Evolutionary conservation across 768 basidiomycete genomes (phyloP).

Genomic region (Boletus eberwhitei): DNA sequence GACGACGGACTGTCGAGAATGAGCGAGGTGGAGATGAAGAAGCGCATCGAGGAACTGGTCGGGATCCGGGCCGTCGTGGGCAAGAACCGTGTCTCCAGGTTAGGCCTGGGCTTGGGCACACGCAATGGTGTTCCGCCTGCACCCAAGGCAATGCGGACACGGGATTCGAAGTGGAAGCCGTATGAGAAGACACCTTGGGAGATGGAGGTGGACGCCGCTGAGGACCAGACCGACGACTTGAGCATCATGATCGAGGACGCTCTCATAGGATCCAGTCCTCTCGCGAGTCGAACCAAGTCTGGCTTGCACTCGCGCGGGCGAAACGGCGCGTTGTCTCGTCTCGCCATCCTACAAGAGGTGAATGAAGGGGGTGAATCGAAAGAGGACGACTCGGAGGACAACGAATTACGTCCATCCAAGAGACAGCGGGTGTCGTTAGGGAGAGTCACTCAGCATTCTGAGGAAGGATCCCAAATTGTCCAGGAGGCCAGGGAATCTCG

Average conservation of each 20-base stretch:
- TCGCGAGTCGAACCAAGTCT: conserved; percentile 19
- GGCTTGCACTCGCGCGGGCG: conserved; percentile 6
- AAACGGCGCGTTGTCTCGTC: conserved; percentile 4
- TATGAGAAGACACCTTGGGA: conserved; percentile 24
- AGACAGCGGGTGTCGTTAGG: conserved; percentile 14
- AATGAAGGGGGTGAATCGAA: conserved; percentile 19
- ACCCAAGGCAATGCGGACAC: conserved; percentile 28
- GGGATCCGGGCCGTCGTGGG: conserved; percentile 43
- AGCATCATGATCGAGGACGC: conserved; percentile 17
- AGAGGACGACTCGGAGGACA: conserved; percentile 5
- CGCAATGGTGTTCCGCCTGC: conserved; percentile 30
- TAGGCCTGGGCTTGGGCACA: conserved; percentile 23
- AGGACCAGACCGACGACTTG: conserved; percentile 4
- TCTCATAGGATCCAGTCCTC: conserved; percentile 24
- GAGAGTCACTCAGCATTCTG: not conserved
- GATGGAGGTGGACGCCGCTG: conserved; percentile 18
- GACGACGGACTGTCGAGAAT: conserved; percentile 24
- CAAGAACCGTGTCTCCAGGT: conserved; percentile 26
- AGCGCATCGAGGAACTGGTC: conserved; percentile 57
- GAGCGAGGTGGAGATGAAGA: conserved; percentile 45
- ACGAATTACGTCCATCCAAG: conserved; percentile 19
- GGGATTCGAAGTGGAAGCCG: conserved; percentile 15
- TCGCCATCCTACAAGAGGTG: conserved; percentile 29
- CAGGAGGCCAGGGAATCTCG: conserved; percentile 12
- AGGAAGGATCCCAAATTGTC: not conserved